These are phyloP conservation scores for Colletotrichum destructivum DNA, from an alignment of 2,329 filamentous ascomycete species.

Conservation along the genomic window DNA sequence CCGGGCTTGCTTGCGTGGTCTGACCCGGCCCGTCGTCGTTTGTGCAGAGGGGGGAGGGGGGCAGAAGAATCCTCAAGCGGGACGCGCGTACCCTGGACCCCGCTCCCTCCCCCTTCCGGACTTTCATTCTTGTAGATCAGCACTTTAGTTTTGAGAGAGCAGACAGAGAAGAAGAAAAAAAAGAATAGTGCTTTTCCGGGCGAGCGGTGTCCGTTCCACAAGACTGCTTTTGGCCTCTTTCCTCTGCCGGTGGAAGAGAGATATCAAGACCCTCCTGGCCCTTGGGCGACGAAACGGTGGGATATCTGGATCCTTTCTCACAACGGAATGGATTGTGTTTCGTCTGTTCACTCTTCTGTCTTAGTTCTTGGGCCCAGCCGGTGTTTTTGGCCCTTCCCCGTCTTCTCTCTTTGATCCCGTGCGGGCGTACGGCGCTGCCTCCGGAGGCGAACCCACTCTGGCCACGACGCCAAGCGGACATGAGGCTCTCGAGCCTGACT, in stretches of 20 bases:
- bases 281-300: not conserved
- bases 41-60: conserved; percentile 24
- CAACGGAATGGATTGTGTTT: not conserved
- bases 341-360: not conserved
- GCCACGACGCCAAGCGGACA: conserved; percentile 24
- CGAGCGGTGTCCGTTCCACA: conserved; percentile 13
- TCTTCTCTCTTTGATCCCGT: not conserved
- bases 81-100: conserved; percentile 41
- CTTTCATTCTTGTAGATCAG: conserved; percentile 43
- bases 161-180: not conserved
- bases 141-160: conserved; percentile 13
- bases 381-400: not conserved
- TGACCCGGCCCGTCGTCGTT: conserved; percentile 32
- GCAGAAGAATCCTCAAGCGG: conserved; percentile 20
- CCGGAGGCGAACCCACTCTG: conserved; percentile 6
- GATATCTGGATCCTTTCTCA: not conserved
- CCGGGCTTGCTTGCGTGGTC: conserved; percentile 35
- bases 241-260: not conserved
- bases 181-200: not conserved
- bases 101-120: not conserved
- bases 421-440: conserved; percentile 21
- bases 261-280: conserved; percentile 6
- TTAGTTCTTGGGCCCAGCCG: conserved; percentile 15
- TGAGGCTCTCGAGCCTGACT: conserved; percentile 1
- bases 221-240: not conserved